Evolutionary conservation across 192 early-diverging fungal species (phyloP).

Genomic region (Paraglomus occultum): DNA sequence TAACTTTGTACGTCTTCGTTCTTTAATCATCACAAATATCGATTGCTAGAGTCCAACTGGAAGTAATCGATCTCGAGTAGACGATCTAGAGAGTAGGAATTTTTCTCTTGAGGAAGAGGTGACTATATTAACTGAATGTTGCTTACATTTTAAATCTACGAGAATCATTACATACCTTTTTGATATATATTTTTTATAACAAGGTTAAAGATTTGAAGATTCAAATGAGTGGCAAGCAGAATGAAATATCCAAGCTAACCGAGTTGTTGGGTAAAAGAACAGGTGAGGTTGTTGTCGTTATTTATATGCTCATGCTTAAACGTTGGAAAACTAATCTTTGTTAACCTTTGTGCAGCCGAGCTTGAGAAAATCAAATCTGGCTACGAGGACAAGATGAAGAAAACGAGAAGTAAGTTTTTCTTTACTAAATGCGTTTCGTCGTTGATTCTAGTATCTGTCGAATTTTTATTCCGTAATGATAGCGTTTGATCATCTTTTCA

Average conservation of each 20-base stretch:
- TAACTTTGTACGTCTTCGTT: too few species aligned
- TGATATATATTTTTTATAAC: background rate
- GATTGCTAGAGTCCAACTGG: slow-evolving; percentile 16
- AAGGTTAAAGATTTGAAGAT: slow-evolving; percentile 26
- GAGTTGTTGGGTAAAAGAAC: slow-evolving; percentile 18
- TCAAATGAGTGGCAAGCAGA: slow-evolving; percentile 21
- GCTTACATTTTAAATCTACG: too few species aligned
- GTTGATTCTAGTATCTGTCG: too few species aligned
- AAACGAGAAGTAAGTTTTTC: slow-evolving; percentile 47
- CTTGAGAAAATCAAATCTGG: slow-evolving; percentile 41
- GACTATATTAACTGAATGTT: background rate
- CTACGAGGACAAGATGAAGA: slow-evolving; percentile 58
- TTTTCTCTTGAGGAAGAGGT: slow-evolving; percentile 26
- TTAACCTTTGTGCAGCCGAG: slow-evolving; percentile 23
- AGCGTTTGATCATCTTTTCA: background rate
- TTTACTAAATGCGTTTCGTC: too few species aligned
- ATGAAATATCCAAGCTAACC: slow-evolving; percentile 5
- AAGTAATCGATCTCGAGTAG: background rate
- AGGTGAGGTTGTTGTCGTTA: background rate
- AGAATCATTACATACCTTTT: too few species aligned
- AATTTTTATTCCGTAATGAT: background rate
- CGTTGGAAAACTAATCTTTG: background rate
- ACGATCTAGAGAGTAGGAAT: slow-evolving; percentile 25
- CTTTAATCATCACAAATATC: too few species aligned
- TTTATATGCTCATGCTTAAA: background rate